Evolutionary conservation across 768 basidiomycete species (phyloP).

Genomic region (Cystobasidium ongulense): DNA sequence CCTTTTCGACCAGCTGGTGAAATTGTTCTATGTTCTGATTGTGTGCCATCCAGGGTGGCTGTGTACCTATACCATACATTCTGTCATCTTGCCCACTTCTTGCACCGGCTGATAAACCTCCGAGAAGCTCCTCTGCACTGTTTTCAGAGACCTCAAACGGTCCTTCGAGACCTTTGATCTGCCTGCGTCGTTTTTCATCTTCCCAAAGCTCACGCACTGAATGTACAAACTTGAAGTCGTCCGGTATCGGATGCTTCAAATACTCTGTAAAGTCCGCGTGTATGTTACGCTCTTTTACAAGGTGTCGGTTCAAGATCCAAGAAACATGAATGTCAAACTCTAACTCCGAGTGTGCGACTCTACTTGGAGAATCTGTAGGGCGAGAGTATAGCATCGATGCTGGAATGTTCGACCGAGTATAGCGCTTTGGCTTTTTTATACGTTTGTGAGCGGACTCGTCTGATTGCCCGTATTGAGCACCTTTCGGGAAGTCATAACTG

Average conservation of each 20-base stretch:
- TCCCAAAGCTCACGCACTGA: conserved; percentile 94
- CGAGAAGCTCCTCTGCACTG: conserved; percentile 21
- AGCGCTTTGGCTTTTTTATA: not conserved
- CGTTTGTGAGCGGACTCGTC: not conserved
- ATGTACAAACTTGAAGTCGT: conserved; percentile 64
- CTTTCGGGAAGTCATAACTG: not conserved
- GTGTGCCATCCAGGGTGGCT: conserved; percentile 62
- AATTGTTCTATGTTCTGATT: conserved; percentile 69
- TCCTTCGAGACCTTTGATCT: conserved; percentile 32
- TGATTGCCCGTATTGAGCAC: not conserved
- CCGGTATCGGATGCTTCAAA: conserved; percentile 49
- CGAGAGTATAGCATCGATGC: conserved; percentile 38
- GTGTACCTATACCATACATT: conserved; percentile 52
- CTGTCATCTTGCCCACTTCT: conserved; percentile 34
- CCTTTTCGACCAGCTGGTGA: conserved; percentile 54
- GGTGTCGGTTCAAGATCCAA: conserved; percentile 75
- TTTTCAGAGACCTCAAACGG: conserved; percentile 44
- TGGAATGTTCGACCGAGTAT: conserved; percentile 43
- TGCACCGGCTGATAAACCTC: not conserved
- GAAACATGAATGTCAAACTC: conserved; percentile 76
- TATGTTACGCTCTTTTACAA: conserved; percentile 57
- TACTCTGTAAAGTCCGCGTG: conserved; percentile 63
- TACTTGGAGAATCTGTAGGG: conserved; percentile 40
- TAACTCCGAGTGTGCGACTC: conserved; percentile 49
- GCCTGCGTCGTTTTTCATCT: conserved; percentile 73